Base-by-base conservation (phyloP, 1,139 yeast species). In the Lodderomyces pseudojiufengensis region DNA sequence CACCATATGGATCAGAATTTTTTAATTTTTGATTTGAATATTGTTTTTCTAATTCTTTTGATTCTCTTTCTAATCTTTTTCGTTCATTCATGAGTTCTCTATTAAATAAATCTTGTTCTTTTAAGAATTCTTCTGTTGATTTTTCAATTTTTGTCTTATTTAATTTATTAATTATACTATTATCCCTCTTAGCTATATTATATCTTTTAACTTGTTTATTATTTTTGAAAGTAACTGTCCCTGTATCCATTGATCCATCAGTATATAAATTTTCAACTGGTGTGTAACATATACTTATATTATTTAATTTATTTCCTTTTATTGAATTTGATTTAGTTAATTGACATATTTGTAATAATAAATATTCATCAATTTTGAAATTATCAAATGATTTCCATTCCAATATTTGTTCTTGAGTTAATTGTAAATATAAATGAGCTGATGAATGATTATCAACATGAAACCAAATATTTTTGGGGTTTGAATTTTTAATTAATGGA, bases 361-460 rank as follows among this genome's bases (percentile, higher is more conserved):
- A 61, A 5, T 60, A 70, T 24, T 68, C 63, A 2, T 84, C 78
- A 2, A 85, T 66, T 29, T 58, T 55, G 33, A 67, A 54, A 11
- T 51, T 50, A 10, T 64, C 65, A 44, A 69, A 68, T 5, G 52
- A 47, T 13, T 51, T 53, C 29, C 46, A 39, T 28, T 43, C 32
- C 10, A 52, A 49, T 35, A 57, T 54, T 22, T 73, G 77, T 27
- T 69, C 75, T 14, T 70, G 70, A 11, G 63, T 67, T 24, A 83
- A 59, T 38, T 86, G 75, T 23, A 84, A 59, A 49, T 86, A 86
- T n/a, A 86, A 71, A 54, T 86, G 95, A 0, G 94, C 95, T 29
- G 90, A 81, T 9, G 90, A 80, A 37, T 79, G 68, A 47, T 82
- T 83, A 49, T 84, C 94, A 7, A 82, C 90, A 55, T 85, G 95